Evolutionary conservation across 192 early-diverging fungal species (phyloP).

Genomic region (Allomyces arbusculus): DNA sequence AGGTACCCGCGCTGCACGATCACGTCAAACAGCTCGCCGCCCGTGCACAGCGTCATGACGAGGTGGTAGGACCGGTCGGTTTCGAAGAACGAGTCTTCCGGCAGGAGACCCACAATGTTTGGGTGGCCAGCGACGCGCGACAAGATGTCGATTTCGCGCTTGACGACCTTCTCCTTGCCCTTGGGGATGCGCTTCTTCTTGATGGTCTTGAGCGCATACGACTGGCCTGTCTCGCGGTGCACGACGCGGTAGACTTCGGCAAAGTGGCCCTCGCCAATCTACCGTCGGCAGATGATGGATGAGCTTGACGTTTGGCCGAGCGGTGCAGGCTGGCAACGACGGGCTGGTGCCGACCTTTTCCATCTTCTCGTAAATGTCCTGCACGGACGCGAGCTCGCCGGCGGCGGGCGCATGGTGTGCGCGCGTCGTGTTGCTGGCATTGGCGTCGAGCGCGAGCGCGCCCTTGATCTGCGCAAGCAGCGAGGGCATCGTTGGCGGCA

Average conservation of each 20-base stretch:
- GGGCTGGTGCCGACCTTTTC: not conserved
- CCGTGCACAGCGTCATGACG: not conserved
- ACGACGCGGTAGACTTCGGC: not conserved
- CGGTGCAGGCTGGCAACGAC: too few relatives aligned
- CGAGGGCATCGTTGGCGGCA: not conserved
- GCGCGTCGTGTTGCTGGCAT: not conserved
- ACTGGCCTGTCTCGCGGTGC: constrained; percentile 6
- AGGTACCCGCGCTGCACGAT: not conserved
- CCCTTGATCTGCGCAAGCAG: not conserved
- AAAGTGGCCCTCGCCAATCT: constrained; percentile 1
- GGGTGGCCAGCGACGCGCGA: not conserved
- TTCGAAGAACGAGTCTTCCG: not conserved
- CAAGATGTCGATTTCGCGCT: not conserved
- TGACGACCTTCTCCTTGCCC: not conserved
- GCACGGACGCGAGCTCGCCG: not conserved
- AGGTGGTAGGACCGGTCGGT: not conserved
- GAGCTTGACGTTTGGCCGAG: too few relatives aligned
- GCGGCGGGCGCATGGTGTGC: not conserved
- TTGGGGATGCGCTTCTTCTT: constrained; percentile 23
- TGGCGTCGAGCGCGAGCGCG: not conserved
- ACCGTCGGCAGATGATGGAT: too few relatives aligned
- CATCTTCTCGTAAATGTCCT: not conserved
- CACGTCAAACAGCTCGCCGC: not conserved
- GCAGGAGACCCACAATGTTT: not conserved
- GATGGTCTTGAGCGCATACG: constrained; percentile 31